These are phyloP conservation scores for Aspergillus aculeatus DNA, from an alignment of 2,329 filamentous ascomycete genomes.

Conservation along the genomic window DNA sequence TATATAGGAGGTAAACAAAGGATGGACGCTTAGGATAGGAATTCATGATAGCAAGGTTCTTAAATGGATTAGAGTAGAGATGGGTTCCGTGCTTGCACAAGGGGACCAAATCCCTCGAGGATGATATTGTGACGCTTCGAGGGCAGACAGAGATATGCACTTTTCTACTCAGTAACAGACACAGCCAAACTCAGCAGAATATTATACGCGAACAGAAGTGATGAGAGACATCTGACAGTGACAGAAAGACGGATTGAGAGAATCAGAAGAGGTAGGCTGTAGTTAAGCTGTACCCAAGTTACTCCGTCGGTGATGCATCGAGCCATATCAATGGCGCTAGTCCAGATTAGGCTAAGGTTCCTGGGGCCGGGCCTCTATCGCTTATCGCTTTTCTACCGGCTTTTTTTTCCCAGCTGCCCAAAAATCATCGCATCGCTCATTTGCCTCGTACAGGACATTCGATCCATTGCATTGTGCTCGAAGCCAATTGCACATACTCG, in stretches of 20 bases:
- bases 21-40: not conserved
- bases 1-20: slow-evolving; percentile 1
- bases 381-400: slow-evolving; percentile 21
- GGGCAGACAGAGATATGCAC: not conserved
- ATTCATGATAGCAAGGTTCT: slow-evolving; percentile 9
- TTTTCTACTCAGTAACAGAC: no score
- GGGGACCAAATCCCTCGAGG: not conserved
- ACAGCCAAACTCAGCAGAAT: no score
- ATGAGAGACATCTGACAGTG: not conserved
- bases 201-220: not conserved
- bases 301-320: slow-evolving; percentile 9
- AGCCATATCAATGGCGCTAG: slow-evolving; percentile 9
- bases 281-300: no score
- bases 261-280: not conserved
- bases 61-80: not conserved
- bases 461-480: not conserved
- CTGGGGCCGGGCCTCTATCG: slow-evolving; percentile 14
- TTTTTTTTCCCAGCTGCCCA: slow-evolving; percentile 11
- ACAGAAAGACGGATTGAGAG: not conserved
- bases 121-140: not conserved
- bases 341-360: slow-evolving; percentile 7
- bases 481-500: not conserved
- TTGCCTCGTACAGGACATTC: not conserved
- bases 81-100: not conserved
- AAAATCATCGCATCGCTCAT: not conserved